Evolutionary conservation across 345 rosid species (phyloP), one percentile per base, ranked within the genome.

Genomic region (Gossypium ekmanianum): DNA sequence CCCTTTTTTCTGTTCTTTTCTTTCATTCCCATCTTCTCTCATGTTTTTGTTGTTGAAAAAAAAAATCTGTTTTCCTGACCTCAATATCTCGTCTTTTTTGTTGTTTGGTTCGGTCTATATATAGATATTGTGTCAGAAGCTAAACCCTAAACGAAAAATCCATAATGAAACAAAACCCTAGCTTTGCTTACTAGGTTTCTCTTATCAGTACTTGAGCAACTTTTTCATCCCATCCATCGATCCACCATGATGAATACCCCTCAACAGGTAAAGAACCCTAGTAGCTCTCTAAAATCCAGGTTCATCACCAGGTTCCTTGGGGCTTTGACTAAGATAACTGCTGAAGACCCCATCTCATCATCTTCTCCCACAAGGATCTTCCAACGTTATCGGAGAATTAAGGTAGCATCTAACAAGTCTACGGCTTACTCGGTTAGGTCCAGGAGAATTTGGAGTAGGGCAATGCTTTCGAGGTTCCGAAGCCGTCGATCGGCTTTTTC

Each of bases 361-460:
- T 29, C 73, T 57, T 17, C 74, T 45, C 74, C 74, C 0, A 68
- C 57, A 48, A 74, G 78, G 54, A 57, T 75, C 61, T 61, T 77
- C 61, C 76, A 44, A 24, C 76, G 82, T 29, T 80, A 69, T 17
- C 77, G 61, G 26, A 80, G 72, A 73, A 85, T 89, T 57, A 87
- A 72, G 77, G 69, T 61, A 43, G 88, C 93, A 5, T 89, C 91
- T 17, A 77, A 87, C 22, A 78, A 85, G 62, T 88, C 92, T 64
- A 77, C 87, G 82, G 92, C 86, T 62, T 57, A 50, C 20, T 84
- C 89, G 7, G 87, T 77, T 27, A 84, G 92, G 63, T 73, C 77
- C 4, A 80, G 74, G 73, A 81, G 86, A 76, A 83, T 82, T 16
- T 88, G 89, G 92, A 88, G 83, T 79, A 77, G 89, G 45, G 87